phyloP scores from a whole-genome alignment of 192 early-diverging fungal genomes.

The Rhizophagus sp. region DNA sequence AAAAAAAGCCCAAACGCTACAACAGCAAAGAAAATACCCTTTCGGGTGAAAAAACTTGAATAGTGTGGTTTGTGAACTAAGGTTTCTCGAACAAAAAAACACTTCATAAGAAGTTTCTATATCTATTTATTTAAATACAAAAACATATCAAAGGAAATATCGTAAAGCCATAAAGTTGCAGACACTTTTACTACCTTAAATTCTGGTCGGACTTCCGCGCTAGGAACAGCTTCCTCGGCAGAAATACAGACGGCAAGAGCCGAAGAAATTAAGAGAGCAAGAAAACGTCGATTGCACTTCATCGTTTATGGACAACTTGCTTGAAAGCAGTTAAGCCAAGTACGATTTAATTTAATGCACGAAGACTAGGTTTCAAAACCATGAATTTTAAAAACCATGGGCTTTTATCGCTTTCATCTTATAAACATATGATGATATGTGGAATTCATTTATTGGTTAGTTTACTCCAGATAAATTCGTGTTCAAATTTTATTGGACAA shows the following conservation, averaged over 20 bases:
- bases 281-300: slow-evolving; percentile 16
- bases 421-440: not conserved
- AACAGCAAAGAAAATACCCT: not conserved
- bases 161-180: not conserved
- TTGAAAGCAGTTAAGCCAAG: slow-evolving; percentile 6
- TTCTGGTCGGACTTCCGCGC: not conserved
- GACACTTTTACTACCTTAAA: slow-evolving; percentile 22
- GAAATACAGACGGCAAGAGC: not conserved
- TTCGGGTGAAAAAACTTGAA: not conserved
- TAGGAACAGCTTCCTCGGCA: slow-evolving; percentile 5
- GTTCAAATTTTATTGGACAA: not conserved
- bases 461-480: not conserved
- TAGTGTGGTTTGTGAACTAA: not conserved
- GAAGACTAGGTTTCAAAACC: not conserved
- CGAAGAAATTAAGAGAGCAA: slow-evolving; percentile 15
- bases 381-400: not conserved
- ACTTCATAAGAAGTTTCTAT: not conserved
- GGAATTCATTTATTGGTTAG: not conserved
- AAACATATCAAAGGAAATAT: not conserved
- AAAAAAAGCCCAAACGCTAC: not conserved
- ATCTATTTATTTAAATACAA: not conserved
- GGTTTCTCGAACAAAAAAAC: not conserved
- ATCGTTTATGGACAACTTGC: slow-evolving; percentile 19
- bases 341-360: not conserved
- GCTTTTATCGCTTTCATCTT: not conserved